A percentile compares a stretch with the other conserved stretches of the same genome.
phyloP scores from a whole-genome alignment of 495 filamentous ascomycete species.

The Mycothermus thermophilus region DNA sequence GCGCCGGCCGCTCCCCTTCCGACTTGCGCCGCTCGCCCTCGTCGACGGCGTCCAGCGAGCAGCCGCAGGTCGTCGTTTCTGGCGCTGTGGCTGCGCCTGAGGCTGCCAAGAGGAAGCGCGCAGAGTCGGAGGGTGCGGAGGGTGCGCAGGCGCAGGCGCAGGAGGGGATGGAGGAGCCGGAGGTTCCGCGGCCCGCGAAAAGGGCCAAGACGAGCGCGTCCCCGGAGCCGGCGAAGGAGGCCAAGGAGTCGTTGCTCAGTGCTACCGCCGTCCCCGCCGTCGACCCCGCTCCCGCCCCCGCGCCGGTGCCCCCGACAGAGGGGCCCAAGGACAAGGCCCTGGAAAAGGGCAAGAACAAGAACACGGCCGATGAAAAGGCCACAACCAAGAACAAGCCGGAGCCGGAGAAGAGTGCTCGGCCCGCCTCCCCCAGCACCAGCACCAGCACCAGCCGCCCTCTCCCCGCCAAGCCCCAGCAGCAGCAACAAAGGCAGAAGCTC shows the following conservation, averaged over 20 bases:
- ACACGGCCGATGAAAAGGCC: constrained; percentile 5
- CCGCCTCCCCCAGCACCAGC: neutral
- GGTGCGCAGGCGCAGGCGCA: neutral
- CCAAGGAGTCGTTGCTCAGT: too few species aligned
- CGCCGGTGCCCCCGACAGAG: too few species aligned
- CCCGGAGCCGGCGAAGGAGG: neutral
- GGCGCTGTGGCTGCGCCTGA: too few species aligned
- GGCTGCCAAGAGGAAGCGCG: neutral
- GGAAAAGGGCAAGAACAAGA: constrained; percentile 3
- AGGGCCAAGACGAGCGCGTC: neutral
- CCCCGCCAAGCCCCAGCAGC: neutral
- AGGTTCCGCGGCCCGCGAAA: neutral
- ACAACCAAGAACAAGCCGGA: neutral
- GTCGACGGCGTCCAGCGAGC: neutral
- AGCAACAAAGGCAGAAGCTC: too few species aligned
- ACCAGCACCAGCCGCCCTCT: neutral
- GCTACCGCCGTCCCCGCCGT: neutral
- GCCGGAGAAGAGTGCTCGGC: neutral
- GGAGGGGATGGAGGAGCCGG: too few species aligned
- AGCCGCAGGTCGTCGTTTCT: neutral
- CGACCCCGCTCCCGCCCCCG: neutral
- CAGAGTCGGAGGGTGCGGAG: neutral
- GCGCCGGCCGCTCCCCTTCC: neutral
- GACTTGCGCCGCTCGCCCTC: neutral
- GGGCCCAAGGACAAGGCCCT: neutral